Percentiles rank a stretch among this genome's conserved stretches.
Conservation (phyloP, 2,329 filamentous ascomycete genomes). For the Beauveria rudraprayagi region DNA sequence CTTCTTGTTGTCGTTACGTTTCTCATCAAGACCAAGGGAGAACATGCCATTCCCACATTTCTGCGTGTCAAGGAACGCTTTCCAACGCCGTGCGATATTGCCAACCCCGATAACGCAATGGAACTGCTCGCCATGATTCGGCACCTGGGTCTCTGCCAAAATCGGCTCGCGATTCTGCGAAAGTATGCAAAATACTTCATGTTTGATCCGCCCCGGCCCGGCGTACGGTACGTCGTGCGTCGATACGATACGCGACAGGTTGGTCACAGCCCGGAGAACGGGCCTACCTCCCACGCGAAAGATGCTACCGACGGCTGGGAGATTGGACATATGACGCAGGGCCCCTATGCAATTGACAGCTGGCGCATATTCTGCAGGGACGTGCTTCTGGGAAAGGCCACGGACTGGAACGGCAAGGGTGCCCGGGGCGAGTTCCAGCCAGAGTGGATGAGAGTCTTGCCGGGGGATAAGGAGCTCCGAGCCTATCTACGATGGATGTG, state of each 20-base stretch:
- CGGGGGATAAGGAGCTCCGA: slow-evolving; percentile 79
- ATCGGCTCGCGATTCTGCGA: slow-evolving; percentile 61
- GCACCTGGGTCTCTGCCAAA: slow-evolving; percentile 62
- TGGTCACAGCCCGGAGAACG: slow-evolving; percentile 9
- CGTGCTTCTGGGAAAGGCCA: slow-evolving; percentile 55
- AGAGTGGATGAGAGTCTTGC: slow-evolving; percentile 84
- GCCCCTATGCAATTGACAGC: slow-evolving; percentile 76
- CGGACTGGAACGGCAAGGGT: slow-evolving; percentile 57
- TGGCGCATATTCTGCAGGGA: slow-evolving; percentile 94
- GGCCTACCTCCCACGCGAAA: not conserved
- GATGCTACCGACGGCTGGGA: slow-evolving; percentile 55
- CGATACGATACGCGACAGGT: slow-evolving; percentile 36
- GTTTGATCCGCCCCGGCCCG: slow-evolving; percentile 49
- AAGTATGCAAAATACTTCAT: slow-evolving; percentile 64
- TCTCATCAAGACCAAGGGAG: slow-evolving; percentile 71
- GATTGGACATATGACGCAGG: slow-evolving; percentile 75
- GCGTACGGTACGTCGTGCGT: slow-evolving; percentile 44
- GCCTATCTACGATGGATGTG: slow-evolving; percentile 87
- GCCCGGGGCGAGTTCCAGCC: slow-evolving; percentile 55
- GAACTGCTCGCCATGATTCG: slow-evolving; percentile 56
- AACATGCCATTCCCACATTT: slow-evolving; percentile 67
- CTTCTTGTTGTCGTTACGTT: slow-evolving; percentile 78
- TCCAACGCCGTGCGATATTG: slow-evolving; percentile 57
- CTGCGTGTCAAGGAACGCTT: slow-evolving; percentile 59
- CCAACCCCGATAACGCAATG: slow-evolving; percentile 36